Base-by-base conservation (phyloP, 2,329 filamentous ascomycete genomes). In the Aspergillus sp. region DNA sequence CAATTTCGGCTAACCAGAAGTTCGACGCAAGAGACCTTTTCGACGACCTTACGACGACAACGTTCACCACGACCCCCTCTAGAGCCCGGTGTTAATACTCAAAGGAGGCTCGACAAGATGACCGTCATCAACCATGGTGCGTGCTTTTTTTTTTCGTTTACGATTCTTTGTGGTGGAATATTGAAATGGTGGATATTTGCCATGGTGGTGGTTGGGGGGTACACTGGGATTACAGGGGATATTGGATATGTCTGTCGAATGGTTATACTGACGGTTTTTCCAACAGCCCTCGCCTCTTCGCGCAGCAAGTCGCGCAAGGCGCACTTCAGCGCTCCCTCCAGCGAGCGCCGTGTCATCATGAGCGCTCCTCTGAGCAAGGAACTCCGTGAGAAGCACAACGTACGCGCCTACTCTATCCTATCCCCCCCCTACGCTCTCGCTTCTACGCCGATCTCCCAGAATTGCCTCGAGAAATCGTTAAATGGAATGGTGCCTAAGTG, bases 281-380 rank as follows among this genome's bases (percentile, higher is more conserved):
- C 13, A 43, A 46, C 52, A 72, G 69, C 58, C 52, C 53, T 72
- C 56, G 62, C 67, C 75, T 88, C 88, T 76, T 95, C 90, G 71
- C 85, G 91, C 79, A 86, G 91, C 80, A 98, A 98, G 89, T 93
- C 89, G 79, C 89, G 93, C 78, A 95, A 95, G 83, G 88, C 89
- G 73, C 91, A 98, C 83, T 98, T 95, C 84, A 80, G 82, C 74
- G 93, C 93, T 63, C 90, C 90, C 64, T 96, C 90, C 74, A 90
- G 86, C 80, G 82, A 88, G 72, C 90, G 93, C 77, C 89, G 93
- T 73, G 82, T 85, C 67, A 95, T 95, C 80, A 96, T 98, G 90
- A 91, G 86, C 80, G 90, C 93, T 63, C 87, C 88, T 67, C 83
- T 96, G 64, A 87, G 82, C 81, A 95, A 95, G 83, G 93, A 98